Evolutionary conservation across 2,329 filamentous ascomycete genomes (phyloP).

Genomic region (Lachnellula suecica): DNA sequence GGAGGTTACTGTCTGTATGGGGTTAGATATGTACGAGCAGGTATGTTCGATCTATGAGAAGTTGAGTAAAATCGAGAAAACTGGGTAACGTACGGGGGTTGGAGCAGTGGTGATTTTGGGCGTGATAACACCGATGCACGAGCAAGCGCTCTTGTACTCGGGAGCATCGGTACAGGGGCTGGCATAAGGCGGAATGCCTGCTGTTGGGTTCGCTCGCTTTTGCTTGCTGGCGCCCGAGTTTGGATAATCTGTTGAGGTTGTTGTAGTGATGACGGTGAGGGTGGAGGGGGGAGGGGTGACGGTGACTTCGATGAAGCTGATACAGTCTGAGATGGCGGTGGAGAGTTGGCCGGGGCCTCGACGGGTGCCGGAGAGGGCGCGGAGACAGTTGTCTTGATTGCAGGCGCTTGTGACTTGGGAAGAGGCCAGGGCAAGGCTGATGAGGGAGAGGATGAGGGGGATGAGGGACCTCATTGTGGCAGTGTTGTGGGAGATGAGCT

Average conservation of each 20-base stretch:
- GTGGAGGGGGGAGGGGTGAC: slow-evolving; percentile 7
- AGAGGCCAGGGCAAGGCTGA: slow-evolving; percentile 1
- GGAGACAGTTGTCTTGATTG: slow-evolving; percentile 20
- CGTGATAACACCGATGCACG: slow-evolving; percentile 22
- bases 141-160: slow-evolving; percentile 26
- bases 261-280: slow-evolving; percentile 8
- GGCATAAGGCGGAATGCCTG: slow-evolving; percentile 26
- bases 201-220: slow-evolving; percentile 1
- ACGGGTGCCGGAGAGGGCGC: slow-evolving; percentile 21
- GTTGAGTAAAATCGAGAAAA: too few relatives aligned
- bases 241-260: slow-evolving; percentile 8
- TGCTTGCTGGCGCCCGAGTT: neutral
- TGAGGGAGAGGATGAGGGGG: slow-evolving; percentile 4
- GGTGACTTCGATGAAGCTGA: slow-evolving; percentile 12
- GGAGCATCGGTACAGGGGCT: slow-evolving; percentile 15
- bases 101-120: slow-evolving; percentile 13
- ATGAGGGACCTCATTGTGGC: neutral
- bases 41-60: too few relatives aligned
- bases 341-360: slow-evolving; percentile 9
- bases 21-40: too few relatives aligned
- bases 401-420: slow-evolving; percentile 7
- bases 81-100: slow-evolving; percentile 17
- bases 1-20: too few relatives aligned
- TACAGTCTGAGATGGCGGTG: slow-evolving; percentile 19
- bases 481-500: neutral